Base-by-base conservation (phyloP, 495 filamentous ascomycete genomes). In the Annulohypoxylon nitens region DNA sequence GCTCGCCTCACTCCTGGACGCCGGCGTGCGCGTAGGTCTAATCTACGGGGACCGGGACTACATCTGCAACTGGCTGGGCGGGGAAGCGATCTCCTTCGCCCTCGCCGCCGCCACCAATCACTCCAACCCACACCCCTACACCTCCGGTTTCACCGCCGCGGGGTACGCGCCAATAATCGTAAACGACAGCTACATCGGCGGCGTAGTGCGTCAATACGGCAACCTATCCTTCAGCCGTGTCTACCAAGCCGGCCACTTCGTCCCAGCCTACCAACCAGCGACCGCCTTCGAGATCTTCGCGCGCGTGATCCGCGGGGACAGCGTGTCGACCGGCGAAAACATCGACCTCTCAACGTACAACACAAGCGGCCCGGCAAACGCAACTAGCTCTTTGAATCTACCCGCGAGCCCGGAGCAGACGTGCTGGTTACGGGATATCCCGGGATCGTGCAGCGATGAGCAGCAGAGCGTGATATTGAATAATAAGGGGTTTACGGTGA, bases 51-150 rank as follows among this genome's bases (percentile, higher is more conserved):
- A 88, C 67, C 79, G 87, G 2, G 91, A 93, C 75, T 92, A 88
- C 73, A 85, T 89, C 30, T 92, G 89, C 77, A 92, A 91, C 76
- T 92, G 89, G 87, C 74, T 90, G 3, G 90, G 90, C 55, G 90
- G 90, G 37, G 83, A 90, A 76, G 86, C 87, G 7, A 82, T 90
- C 61, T 88, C 85, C 16, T 79, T 92, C 0, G 83, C 85, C 12
- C 58, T 92, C 16, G 87, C 87, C 43, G 69, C 51, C 16, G 86
- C 87, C 41, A 67, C 51, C 51, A 8, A 26, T 26, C 2, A 76
- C 25, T 75, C 76, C 23, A 61, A 74, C 50, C 10, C 50, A 58
- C 79, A 73, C 50, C 10, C 50, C 58, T 80, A 79, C 14, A 57
- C 83, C 25, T 20, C 77, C 57, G 48, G 53, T 0, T 89, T 88